Evolutionary conservation across 352 stramenopile species (phyloP).

Genomic region (Globisporangium iwayamae): DNA sequence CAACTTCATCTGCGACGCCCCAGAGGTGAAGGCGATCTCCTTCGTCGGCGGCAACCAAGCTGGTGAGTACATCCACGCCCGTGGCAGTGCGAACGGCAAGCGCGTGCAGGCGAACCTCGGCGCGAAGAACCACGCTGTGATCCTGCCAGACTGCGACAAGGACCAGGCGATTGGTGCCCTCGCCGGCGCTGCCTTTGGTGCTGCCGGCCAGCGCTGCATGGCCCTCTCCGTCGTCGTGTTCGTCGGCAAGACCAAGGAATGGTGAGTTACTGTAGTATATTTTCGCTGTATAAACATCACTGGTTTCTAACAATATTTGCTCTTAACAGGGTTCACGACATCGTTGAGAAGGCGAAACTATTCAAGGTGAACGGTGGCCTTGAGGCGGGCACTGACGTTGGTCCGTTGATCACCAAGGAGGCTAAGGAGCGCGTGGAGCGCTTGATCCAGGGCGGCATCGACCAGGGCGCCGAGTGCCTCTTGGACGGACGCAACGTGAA

Average conservation of each 20-base stretch:
- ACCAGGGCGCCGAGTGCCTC: slow-evolving; percentile 87
- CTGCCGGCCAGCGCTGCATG: slow-evolving; percentile 98
- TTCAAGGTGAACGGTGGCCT: slow-evolving; percentile 91
- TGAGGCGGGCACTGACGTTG: slow-evolving; percentile 65
- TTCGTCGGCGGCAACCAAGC: slow-evolving; percentile 95
- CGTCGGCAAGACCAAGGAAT: slow-evolving; percentile 93
- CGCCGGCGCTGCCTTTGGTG: slow-evolving; percentile 93
- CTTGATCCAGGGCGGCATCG: slow-evolving; percentile 87
- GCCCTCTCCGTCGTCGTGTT: slow-evolving; percentile 94
- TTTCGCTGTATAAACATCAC: too few relatives aligned
- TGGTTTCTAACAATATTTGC: not conserved
- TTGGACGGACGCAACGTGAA: slow-evolving; percentile 91
- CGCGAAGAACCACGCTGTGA: slow-evolving; percentile 98
- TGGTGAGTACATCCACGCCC: slow-evolving; percentile 93
- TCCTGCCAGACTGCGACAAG: slow-evolving; percentile 94
- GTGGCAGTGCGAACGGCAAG: slow-evolving; percentile 89
- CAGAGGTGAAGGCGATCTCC: slow-evolving; percentile 94
- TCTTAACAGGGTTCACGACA: slow-evolving; percentile 66
- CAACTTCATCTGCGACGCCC: slow-evolving; percentile 94
- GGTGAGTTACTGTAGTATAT: slow-evolving; percentile 19
- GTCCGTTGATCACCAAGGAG: slow-evolving; percentile 89
- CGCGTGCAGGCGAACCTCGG: slow-evolving; percentile 95
- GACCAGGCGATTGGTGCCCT: slow-evolving; percentile 85
- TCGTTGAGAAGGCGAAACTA: slow-evolving; percentile 87
- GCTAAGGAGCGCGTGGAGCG: slow-evolving; percentile 85